Conservation (phyloP, 305 asterid species). For the Caryopteris hybrid region DNA sequence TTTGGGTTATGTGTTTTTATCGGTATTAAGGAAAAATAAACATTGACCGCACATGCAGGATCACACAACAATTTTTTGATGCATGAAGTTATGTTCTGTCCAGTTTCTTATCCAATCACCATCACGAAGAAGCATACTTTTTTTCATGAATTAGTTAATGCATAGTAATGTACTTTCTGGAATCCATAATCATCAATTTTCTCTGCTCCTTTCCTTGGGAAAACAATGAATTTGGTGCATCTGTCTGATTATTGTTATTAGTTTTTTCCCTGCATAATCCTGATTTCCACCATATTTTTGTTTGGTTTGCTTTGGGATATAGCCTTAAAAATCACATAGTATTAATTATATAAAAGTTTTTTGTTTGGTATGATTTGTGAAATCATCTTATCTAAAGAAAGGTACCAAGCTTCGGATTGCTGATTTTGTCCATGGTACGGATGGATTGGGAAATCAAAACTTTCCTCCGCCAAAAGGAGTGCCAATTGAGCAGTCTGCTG, state of each 20-base stretch:
- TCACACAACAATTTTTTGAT: conserved; percentile 3
- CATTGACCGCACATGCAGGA: neutral
- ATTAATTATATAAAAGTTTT: too few species aligned
- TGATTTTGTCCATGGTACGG: conserved; percentile 93
- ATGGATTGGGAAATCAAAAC: conserved; percentile 98
- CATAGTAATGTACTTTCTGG: neutral
- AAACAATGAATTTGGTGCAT: conserved; percentile 6
- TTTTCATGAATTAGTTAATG: neutral
- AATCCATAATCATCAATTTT: neutral
- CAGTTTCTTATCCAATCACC: neutral
- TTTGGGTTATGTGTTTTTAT: neutral
- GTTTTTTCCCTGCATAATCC: neutral
- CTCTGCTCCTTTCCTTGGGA: neutral
- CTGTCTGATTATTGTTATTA: neutral
- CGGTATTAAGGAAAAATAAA: neutral
- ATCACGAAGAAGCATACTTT: neutral
- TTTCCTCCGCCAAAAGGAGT: conserved; percentile 85
- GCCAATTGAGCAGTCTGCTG: conserved; percentile 72
- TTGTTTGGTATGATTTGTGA: conserved; percentile 16
- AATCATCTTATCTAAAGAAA: conserved; percentile 47
- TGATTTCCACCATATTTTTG: neutral
- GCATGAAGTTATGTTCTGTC: neutral
- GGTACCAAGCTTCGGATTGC: conserved; percentile 97
- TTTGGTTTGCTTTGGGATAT: conserved; percentile 1
- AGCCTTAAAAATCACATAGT: too few species aligned